These are phyloP conservation scores for Smithsoniella earleae DNA, from an alignment of 163 green algal species.

Conservation along the genomic window DNA sequence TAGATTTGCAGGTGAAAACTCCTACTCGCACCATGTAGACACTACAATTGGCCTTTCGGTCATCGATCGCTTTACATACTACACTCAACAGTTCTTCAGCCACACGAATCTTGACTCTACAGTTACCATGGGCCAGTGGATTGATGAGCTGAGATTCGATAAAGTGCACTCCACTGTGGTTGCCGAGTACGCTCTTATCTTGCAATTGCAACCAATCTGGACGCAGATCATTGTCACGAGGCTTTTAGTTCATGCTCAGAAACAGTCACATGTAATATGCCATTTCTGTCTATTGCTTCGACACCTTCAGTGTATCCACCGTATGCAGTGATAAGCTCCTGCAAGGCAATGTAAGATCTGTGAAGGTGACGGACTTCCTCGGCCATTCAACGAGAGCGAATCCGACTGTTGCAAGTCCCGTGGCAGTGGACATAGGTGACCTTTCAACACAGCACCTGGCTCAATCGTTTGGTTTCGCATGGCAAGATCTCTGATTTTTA, in stretches of 20 bases:
- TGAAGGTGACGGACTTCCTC: slow-evolving; percentile 23
- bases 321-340: slow-evolving; percentile 22
- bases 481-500: too few species aligned
- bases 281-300: too few species aligned
- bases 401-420: not conserved
- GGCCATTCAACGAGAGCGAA: not conserved
- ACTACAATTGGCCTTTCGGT: slow-evolving; percentile 55
- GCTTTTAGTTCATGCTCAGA: too few species aligned
- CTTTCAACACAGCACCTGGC: too few species aligned
- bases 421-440: not conserved
- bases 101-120: not conserved
- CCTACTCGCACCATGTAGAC: slow-evolving; percentile 60
- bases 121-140: slow-evolving; percentile 7
- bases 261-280: too few species aligned
- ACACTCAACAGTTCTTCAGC: slow-evolving; percentile 58
- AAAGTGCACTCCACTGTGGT: slow-evolving; percentile 7
- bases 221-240: too few species aligned
- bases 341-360: not conserved
- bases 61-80: slow-evolving; percentile 70
- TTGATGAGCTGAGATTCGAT: not conserved
- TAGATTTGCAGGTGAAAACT: slow-evolving; percentile 46
- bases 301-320: too few species aligned
- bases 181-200: not conserved
- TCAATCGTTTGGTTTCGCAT: too few species aligned
- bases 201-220: too few species aligned